Percentiles rank a stretch among this genome's conserved stretches.
These are phyloP conservation scores for Populus euphratica DNA, from an alignment of 345 rosid species.

Conservation along the genomic window DNA sequence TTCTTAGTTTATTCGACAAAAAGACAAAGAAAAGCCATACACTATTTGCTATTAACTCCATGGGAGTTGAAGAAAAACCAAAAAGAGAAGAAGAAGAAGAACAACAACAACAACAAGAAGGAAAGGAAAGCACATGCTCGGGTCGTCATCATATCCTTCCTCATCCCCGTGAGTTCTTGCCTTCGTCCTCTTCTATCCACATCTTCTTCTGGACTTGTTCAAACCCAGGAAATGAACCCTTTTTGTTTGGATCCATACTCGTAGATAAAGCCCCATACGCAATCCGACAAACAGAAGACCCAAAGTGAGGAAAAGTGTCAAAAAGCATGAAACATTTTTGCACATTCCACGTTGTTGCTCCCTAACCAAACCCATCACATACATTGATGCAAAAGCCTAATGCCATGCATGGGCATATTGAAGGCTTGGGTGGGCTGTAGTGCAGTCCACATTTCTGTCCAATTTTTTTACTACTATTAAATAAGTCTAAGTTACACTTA, in stretches of 20 bases:
- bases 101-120: background rate
- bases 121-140: background rate
- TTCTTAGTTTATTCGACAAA: too few relatives aligned
- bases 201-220: conserved; percentile 60
- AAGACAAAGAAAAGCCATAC: background rate
- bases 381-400: conserved; percentile 27
- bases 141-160: background rate
- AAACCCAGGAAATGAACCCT: conserved; percentile 61
- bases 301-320: conserved; percentile 55
- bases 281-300: conserved; percentile 60
- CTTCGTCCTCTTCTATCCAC: conserved; percentile 59
- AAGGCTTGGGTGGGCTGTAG: too few relatives aligned
- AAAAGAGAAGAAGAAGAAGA: background rate
- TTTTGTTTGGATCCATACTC: conserved; percentile 58
- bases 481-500: too few relatives aligned
- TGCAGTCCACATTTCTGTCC: too few relatives aligned
- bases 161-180: background rate
- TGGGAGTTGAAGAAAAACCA: background rate
- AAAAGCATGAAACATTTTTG: conserved; percentile 58
- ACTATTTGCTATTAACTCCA: background rate
- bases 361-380: conserved; percentile 32
- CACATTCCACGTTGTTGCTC: conserved; percentile 52
- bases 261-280: conserved; percentile 79
- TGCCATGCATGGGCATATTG: too few relatives aligned
- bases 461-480: too few relatives aligned